These are phyloP conservation scores for Penicillium sp. DNA, from an alignment of 2,329 filamentous ascomycete species.

Conservation along the genomic window DNA sequence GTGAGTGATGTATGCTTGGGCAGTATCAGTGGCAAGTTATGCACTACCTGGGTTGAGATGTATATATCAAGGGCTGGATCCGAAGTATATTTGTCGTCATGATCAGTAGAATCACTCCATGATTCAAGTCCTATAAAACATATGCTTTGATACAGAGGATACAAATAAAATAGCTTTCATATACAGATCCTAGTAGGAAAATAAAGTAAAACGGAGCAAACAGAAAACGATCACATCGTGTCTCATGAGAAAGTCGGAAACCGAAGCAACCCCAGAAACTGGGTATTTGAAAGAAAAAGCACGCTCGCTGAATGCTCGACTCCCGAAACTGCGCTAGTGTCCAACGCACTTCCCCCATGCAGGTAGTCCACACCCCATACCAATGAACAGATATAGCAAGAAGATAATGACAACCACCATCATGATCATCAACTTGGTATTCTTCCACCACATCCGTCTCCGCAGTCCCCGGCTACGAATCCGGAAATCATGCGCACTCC, in stretches of 20 bases:
- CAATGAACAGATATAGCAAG: conserved; percentile 68
- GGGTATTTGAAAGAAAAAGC: background rate
- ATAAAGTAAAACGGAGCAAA: background rate
- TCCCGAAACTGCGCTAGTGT: conserved; percentile 1
- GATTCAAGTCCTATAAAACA: background rate
- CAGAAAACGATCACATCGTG: conserved; percentile 11
- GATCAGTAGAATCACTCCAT: background rate
- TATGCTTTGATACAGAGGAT: background rate
- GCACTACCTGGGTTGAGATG: no score
- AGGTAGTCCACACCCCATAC: conserved; percentile 69
- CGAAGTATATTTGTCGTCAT: background rate
- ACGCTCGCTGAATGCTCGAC: conserved; percentile 12
- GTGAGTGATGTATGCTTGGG: no score
- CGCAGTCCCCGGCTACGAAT: conserved; percentile 82
- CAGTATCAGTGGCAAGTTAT: no score
- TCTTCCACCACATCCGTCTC: conserved; percentile 99
- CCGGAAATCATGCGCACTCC: conserved; percentile 84
- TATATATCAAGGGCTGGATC: no score
- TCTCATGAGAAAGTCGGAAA: conserved; percentile 11
- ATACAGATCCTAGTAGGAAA: conserved; percentile 3
- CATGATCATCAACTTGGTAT: conserved; percentile 88
- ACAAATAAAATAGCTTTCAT: conserved; percentile 3
- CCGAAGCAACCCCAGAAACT: conserved; percentile 1
- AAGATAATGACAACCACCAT: conserved; percentile 68
- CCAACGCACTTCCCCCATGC: conserved; percentile 49